These are phyloP conservation scores for Thalassiosira profunda DNA, from an alignment of 108 stramenopile species.

Conservation along the genomic window DNA sequence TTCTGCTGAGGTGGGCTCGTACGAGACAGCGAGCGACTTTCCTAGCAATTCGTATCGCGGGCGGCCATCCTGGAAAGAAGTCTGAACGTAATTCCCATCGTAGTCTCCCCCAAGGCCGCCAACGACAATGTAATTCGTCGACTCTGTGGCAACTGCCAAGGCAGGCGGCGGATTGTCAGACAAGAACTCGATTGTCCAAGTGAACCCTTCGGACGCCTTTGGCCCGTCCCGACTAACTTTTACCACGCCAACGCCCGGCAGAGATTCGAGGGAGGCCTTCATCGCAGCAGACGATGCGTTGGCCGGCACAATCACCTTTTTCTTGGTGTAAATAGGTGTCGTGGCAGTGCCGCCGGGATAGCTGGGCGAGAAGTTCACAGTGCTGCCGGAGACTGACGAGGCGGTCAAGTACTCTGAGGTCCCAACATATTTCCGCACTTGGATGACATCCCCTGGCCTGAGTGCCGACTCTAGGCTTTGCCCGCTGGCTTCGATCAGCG, in stretches of 20 bases:
- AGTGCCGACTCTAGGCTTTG: constrained; percentile 20
- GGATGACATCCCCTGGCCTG: constrained; percentile 28
- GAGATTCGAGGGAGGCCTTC: constrained; percentile 63
- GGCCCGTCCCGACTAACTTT: constrained; percentile 62
- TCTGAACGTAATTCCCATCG: constrained; percentile 32
- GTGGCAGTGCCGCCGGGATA: constrained; percentile 15
- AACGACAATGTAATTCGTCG: constrained; percentile 20
- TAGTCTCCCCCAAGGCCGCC: constrained; percentile 18
- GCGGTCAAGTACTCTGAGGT: constrained; percentile 25
- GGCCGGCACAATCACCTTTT: constrained; percentile 23
- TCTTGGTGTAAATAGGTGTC: constrained; percentile 26
- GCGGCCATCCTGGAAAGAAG: constrained; percentile 22
- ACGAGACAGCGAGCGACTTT: constrained; percentile 16
- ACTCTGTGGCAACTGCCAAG: constrained; percentile 9
- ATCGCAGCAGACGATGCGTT: constrained; percentile 38
- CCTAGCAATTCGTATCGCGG: constrained; percentile 39
- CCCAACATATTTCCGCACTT: constrained; percentile 19
- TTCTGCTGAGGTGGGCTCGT: constrained; percentile 8
- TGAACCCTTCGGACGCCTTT: constrained; percentile 73
- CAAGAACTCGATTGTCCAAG: constrained; percentile 84
- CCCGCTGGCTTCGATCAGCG: constrained; percentile 25
- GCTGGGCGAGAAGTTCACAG: constrained; percentile 29
- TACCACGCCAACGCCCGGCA: constrained; percentile 64
- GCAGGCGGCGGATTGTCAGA: constrained; percentile 17
- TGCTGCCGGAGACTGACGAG: constrained; percentile 12